Percentiles rank a stretch among this genome's conserved stretches.
Evolutionary conservation across 371 early-diverging fungal species (phyloP).

Genomic region (Basidiobolus heterosporus): DNA sequence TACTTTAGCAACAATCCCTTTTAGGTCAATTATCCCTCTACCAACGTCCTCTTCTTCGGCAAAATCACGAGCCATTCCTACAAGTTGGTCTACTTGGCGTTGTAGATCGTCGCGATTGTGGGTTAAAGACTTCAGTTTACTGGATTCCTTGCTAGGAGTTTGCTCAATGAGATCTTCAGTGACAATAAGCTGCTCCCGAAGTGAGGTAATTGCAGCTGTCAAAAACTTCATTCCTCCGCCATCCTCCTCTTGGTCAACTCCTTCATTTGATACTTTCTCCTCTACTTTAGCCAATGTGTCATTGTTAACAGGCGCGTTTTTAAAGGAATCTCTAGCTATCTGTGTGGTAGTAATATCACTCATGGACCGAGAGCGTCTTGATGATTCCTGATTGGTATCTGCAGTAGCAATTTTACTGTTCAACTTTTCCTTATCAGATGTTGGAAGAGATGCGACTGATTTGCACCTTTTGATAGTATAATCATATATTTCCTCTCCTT

Average conservation of each 20-base stretch:
- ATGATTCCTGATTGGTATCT: too few species aligned
- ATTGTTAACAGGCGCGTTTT: too few species aligned
- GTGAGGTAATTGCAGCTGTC: not conserved
- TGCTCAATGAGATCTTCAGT: not conserved
- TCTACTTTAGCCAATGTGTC: not conserved
- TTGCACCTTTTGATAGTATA: not conserved
- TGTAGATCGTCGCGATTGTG: not conserved
- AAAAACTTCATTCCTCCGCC: not conserved
- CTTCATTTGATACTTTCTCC: not conserved
- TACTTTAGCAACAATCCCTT: slow-evolving; percentile 2
- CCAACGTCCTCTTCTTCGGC: too few species aligned
- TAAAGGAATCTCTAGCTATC: too few species aligned
- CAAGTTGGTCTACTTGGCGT: not conserved
- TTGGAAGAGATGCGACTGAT: not conserved
- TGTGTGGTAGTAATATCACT: too few species aligned
- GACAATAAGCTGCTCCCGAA: not conserved
- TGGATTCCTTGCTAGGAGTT: not conserved
- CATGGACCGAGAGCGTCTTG: too few species aligned
- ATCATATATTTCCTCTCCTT: slow-evolving; percentile 1
- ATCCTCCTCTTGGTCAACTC: not conserved
- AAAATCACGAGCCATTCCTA: not conserved
- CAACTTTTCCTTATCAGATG: not conserved
- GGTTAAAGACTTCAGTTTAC: not conserved
- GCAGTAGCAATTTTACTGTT: not conserved
- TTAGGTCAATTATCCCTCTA: not conserved